phyloP scores from a whole-genome alignment of 2,329 filamentous ascomycete species.

The Nemania sp. region DNA sequence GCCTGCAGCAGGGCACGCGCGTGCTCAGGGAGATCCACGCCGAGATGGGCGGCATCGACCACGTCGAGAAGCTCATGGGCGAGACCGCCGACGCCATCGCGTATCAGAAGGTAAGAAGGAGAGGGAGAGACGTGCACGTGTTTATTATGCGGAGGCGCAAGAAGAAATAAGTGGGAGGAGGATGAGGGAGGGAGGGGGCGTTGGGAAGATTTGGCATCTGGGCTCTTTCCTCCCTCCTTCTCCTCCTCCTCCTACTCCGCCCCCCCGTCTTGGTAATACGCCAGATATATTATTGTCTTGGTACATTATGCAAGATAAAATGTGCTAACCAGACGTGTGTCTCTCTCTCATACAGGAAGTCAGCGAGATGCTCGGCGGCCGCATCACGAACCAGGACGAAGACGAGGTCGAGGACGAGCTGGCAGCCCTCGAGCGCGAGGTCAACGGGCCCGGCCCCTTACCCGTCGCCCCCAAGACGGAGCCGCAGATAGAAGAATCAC shows the following conservation, averaged over 20 bases:
- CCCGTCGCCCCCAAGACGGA: conserved; percentile 41
- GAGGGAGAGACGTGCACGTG: conserved; percentile 27
- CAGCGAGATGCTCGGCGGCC: conserved; percentile 84
- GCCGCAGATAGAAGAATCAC: conserved; percentile 20
- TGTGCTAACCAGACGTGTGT: conserved; percentile 15
- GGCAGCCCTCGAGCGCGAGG: conserved; percentile 73
- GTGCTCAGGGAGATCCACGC: conserved; percentile 89
- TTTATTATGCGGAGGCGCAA: too few species aligned
- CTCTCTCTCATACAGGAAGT: conserved; percentile 67
- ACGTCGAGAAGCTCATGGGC: conserved; percentile 93
- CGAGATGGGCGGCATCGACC: conserved; percentile 94
- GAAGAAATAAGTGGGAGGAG: background rate
- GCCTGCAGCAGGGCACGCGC: conserved; percentile 85
- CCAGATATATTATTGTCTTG: too few species aligned
- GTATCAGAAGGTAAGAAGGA: conserved; percentile 74
- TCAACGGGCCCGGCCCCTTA: conserved; percentile 41
- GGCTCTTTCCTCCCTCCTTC: too few species aligned
- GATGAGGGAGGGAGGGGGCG: too few species aligned
- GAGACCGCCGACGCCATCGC: conserved; percentile 88
- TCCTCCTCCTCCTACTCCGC: background rate
- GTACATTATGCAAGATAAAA: background rate
- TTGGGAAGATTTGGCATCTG: too few species aligned
- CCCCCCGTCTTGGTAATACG: conserved; percentile 5
- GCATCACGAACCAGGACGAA: conserved; percentile 92
- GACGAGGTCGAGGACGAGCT: conserved; percentile 98